Evolutionary conservation across 352 stramenopile genomes (phyloP), one percentile per base, ranked within the genome.

Genomic region (Globisporangium heterothallicum): DNA sequence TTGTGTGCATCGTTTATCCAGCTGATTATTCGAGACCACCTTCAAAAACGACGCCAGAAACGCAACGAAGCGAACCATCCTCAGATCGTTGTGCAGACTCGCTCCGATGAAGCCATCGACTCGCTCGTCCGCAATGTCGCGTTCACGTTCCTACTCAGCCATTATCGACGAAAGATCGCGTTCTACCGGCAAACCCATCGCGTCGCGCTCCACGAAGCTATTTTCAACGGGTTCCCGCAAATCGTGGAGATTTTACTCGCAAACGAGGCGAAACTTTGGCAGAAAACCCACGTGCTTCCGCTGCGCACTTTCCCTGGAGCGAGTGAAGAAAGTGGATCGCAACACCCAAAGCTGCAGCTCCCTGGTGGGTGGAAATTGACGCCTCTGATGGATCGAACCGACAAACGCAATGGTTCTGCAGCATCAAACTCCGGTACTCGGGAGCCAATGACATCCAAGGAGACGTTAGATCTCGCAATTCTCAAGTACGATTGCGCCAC

Each of bases 1-100:
- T 48, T 85, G 19, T 86, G 79, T 35, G 76, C 74, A 4, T 75
- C 72, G 7, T 70, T 90, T n/a, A 67, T 90, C 9, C 79, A 90
- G 55, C 60, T 84, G 4, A 49, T 78, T 14, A 67, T 83, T 1
- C 72, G 76, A 0, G 74, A 85, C 19, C 78, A 63, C 29, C 54
- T 80, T 21, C 72, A 60, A 7, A 74, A 64, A 14, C 68, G 60
- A 6, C 45, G 34, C 6, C 32, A 61, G 25, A 59, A 62, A 18
- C 36, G 52, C 4, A 21, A 49, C 0, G 42, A 53, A 21, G 49
- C 65, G 13, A 43, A 50, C 0, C 48, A 30, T 16, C 8, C 2
- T 9, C 22, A 21, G 8, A 40, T 30, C 8, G 57, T 44, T 27
- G 12, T 54, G 5, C 68, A 67, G 26, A 22, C 47, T 38, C 64